Base-by-base conservation (phyloP, 495 filamentous ascomycete genomes). In the Ramalina intermedia region DNA sequence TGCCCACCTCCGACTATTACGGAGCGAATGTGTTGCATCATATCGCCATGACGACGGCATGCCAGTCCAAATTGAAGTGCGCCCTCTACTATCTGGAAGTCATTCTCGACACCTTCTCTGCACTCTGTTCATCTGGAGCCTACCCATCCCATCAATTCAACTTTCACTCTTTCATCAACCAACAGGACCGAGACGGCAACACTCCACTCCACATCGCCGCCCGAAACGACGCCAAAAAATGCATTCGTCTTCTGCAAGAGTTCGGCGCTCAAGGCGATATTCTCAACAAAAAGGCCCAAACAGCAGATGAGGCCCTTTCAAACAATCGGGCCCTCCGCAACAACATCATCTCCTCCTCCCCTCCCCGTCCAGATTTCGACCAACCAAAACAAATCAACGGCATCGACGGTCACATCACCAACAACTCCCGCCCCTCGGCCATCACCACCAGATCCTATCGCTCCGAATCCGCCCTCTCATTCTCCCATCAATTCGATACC, bases 11-110 rank as follows among this genome's bases (percentile, higher is more conserved):
- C 12, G 91, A 98, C 55, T 76, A 77, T 66, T 81, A 78, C 47
- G 80, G 83, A 7, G 81, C 78, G 49, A 95, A 87, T 0, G 81
- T 93, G 43, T 87, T 98, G 54, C 91, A 98, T 56, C 91, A 96
- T 56, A 87, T 91, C 35, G 82, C 87, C 6, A 81, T 81, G 52
- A 87, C 86, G 47, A 94, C 88, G 33, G 74, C 74, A 44, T 82
- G 78, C 49, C 79, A 81, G 33, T 80, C 78, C 37, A 94, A 87
- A 60, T 82, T 83, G 59, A 80, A 82, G 23, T 88, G 80, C 54
- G 85, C 87, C 17, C 77, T 84, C 14, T 96, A 96, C 59, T 98
- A 98, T 61, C 76, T 94, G 29, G 89, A 96, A 58, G 78, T 82
- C 46, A 73, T 96, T n/a, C 71, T 96, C 26, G 84, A 89, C 62